Evolutionary conservation across 306 rosid species (phyloP).

Genomic region (Acacia melanoxylon): DNA sequence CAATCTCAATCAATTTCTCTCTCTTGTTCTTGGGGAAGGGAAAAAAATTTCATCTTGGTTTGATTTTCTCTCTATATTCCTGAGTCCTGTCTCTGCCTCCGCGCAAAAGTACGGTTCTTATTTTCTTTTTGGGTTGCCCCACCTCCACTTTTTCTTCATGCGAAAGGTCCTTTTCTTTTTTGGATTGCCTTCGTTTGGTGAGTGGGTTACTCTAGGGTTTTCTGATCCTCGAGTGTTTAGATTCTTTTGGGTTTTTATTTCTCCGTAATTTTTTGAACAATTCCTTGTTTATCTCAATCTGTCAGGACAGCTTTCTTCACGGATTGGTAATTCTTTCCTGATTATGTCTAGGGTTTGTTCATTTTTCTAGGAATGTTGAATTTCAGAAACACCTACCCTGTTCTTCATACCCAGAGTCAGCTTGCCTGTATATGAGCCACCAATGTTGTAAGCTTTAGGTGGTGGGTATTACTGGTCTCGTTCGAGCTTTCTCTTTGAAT

Average conservation of each 20-base stretch:
- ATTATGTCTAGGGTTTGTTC: conserved; percentile 20
- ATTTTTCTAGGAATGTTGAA: conserved; percentile 27
- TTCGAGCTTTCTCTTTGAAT: conserved; percentile 8
- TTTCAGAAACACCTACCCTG: conserved; percentile 24
- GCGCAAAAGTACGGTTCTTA: conserved; percentile 29
- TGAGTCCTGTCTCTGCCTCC: conserved; percentile 12
- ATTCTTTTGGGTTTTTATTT: background rate
- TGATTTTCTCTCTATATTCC: conserved; percentile 13
- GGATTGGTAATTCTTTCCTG: background rate
- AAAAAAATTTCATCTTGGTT: conserved; percentile 27
- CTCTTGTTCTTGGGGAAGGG: conserved; percentile 10
- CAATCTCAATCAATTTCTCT: conserved; percentile 15
- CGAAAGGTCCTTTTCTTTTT: conserved; percentile 6
- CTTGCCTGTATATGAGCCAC: background rate
- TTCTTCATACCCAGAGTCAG: conserved; percentile 8
- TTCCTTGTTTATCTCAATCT: background rate
- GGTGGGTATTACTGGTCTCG: conserved; percentile 10
- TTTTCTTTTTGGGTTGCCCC: conserved; percentile 16
- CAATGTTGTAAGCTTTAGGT: background rate
- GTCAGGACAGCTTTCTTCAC: background rate
- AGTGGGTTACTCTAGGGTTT: conserved; percentile 28
- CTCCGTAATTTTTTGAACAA: conserved; percentile 1
- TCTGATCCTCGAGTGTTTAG: conserved; percentile 14
- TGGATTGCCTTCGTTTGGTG: background rate
- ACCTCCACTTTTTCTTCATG: conserved; percentile 3